Percentiles rank a stretch among this genome's conserved stretches.
Evolutionary conservation across 352 stramenopile genomes (phyloP).

Genomic region (Phytophthora brassicae): DNA sequence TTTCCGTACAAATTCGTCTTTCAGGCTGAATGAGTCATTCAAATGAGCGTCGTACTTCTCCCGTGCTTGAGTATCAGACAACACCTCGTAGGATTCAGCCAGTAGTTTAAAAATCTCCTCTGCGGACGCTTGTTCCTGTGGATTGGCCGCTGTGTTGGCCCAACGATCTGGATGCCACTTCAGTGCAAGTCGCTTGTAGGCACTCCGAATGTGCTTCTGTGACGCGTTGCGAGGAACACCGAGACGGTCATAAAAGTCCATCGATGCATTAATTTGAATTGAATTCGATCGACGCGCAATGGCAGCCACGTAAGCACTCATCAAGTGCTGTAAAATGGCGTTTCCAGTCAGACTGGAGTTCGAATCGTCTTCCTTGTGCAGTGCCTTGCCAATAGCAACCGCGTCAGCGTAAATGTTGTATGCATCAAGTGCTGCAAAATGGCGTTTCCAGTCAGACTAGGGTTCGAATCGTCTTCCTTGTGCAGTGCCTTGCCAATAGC

Average conservation of each 20-base stretch:
- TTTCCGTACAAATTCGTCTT: conserved; percentile 76
- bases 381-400: conserved; percentile 33
- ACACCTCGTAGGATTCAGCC: conserved; percentile 81
- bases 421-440: conserved; percentile 84
- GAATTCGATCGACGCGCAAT: conserved; percentile 73
- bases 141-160: conserved; percentile 42
- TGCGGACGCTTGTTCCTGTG: conserved; percentile 64
- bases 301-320: conserved; percentile 78
- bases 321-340: conserved; percentile 79
- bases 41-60: conserved; percentile 70
- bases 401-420: conserved; percentile 59
- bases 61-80: conserved; percentile 64
- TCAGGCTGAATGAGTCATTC: conserved; percentile 44
- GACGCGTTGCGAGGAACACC: conserved; percentile 67
- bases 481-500: conserved; percentile 46
- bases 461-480: conserved; percentile 47
- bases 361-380: conserved; percentile 55
- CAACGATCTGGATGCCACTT: conserved; percentile 89
- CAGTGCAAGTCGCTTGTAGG: conserved; percentile 76
- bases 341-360: conserved; percentile 65
- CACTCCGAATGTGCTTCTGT: conserved; percentile 61
- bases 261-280: conserved; percentile 79
- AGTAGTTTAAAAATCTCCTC: conserved; percentile 85
- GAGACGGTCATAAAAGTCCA: conserved; percentile 88
- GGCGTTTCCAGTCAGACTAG: conserved; percentile 67